Evolutionary conservation across 208 protist genomes (phyloP), one percentile per base, ranked within the genome.

Genomic region (Trichomonas tenax): DNA sequence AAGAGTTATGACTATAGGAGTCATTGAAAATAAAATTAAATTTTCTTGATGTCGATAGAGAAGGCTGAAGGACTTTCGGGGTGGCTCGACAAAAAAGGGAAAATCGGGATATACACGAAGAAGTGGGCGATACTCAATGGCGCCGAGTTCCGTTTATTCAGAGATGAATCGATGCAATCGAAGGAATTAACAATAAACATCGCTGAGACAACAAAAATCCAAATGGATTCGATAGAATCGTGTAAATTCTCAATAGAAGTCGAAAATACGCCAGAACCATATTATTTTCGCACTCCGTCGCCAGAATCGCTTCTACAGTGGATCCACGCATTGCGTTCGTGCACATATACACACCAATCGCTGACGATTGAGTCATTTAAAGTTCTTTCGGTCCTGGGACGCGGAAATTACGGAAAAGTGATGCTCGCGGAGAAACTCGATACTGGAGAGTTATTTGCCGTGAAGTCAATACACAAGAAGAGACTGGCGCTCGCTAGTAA

Each of bases 321-420:
- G 86, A 51, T 93, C 15, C 26, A 17, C 34, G 86, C 86, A 38
- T 21, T 93, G 15, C 0, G 44, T 38, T 34, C 86, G 2, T 48
- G 14, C 14, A 51, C 86, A 44, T 58, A 38, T 17, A 51, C 40
- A 8, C 40, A 48, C 44, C 40, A 41, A 17, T 93, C 86, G 6
- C 26, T 93, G 0, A 38, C 86, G 0, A 93, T 93, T 51, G 86
- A 48, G 14, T 34, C 23, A n/a, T 93, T 93, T 93, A 10, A 51
- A 0, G 17, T 93, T 38, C 0, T 93, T 38, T 93, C 86, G 0
- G n/a, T 41, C 8, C 3, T 93, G 8, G 86, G 86, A 9, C 40
- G 36, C n/a, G 86, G 86, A 93, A 48, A 93, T 51, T 93, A 93
- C 44, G 86, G 86, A 93, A 93, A 93, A 51, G 86, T 93, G 0